These are phyloP conservation scores for Ophiocordyceps polyrhachis-furcata DNA, from an alignment of 2,329 filamentous ascomycete genomes.

Conservation along the genomic window DNA sequence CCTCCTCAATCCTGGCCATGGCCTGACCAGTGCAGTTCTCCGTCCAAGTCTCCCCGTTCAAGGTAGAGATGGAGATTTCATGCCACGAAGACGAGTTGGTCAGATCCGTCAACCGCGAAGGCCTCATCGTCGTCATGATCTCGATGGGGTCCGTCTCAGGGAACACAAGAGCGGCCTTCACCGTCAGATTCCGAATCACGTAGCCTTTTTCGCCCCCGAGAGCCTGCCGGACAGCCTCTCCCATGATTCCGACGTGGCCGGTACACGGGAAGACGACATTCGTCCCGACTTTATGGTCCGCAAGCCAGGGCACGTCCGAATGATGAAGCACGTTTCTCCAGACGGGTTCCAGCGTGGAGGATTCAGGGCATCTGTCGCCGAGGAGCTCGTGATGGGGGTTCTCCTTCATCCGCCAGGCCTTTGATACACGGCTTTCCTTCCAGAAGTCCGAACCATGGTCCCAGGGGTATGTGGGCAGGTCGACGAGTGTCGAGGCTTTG, in stretches of 20 bases:
- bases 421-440: conserved; percentile 8
- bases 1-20: conserved; percentile 1
- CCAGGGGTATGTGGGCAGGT: conserved; percentile 13
- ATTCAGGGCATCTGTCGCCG: conserved; percentile 11
- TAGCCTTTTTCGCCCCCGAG: conserved; percentile 1
- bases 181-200: conserved; percentile 2
- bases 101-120: conserved; percentile 1
- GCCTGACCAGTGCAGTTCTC: conserved; percentile 4
- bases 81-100: conserved; percentile 4
- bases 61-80: conserved; percentile 4
- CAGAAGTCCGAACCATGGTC: conserved; percentile 6
- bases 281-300: conserved; percentile 21
- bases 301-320: conserved; percentile 23
- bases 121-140: conserved; percentile 3
- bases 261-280: conserved; percentile 23
- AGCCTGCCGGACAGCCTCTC: conserved; percentile 16
- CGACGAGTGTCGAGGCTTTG: conserved; percentile 12
- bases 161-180: conserved; percentile 4
- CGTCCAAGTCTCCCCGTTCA: conserved; percentile 3
- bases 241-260: conserved; percentile 22
- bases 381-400: conserved; percentile 11
- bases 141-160: conserved; percentile 2
- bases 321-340: conserved; percentile 22
- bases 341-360: conserved; percentile 11
- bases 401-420: conserved; percentile 7